Evolutionary conservation across 495 filamentous ascomycete genomes (phyloP).

Genomic region (Terfezia boudieri): DNA sequence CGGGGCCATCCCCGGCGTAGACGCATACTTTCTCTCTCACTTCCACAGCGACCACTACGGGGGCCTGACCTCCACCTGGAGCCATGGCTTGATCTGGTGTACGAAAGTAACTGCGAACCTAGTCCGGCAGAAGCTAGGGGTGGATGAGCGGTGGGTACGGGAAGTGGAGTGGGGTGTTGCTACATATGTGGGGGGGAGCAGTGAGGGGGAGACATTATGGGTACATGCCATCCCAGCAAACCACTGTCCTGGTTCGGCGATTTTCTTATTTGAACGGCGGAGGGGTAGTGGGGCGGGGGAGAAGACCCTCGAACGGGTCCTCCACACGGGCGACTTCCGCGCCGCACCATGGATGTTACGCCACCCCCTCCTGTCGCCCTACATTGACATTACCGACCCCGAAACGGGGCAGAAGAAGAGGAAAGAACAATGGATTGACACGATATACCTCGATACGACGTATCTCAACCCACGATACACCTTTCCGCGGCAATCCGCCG

Average conservation of each 20-base stretch:
- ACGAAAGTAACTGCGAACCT: constrained; percentile 79
- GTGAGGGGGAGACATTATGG: constrained; percentile 35
- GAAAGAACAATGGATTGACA: constrained; percentile 68
- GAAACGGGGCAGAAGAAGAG: constrained; percentile 44
- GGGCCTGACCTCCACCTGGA: constrained; percentile 69
- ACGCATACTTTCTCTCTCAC: constrained; percentile 92
- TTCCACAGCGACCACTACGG: constrained; percentile 98
- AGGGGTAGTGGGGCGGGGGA: constrained; percentile 31
- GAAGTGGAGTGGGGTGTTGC: constrained; percentile 70
- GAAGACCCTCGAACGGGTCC: constrained; percentile 39
- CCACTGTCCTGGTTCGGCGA: constrained; percentile 83
- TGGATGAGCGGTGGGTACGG: constrained; percentile 66
- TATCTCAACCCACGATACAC: constrained; percentile 91
- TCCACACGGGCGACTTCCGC: constrained; percentile 92
- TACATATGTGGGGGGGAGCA: constrained; percentile 25
- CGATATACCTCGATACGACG: constrained; percentile 92
- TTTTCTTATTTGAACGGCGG: constrained; percentile 77
- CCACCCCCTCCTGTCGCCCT: constrained; percentile 56
- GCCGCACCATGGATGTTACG: constrained; percentile 68
- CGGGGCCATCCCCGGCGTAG: constrained; percentile 72
- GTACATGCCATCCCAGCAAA: constrained; percentile 95
- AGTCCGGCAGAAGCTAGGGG: constrained; percentile 62
- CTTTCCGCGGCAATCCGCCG: constrained; percentile 71
- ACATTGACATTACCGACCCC: constrained; percentile 27
- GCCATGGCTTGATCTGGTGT: constrained; percentile 89